These are phyloP conservation scores for Biscogniauxia mediterranea DNA, from an alignment of 2,329 filamentous ascomycete species.

Conservation along the genomic window DNA sequence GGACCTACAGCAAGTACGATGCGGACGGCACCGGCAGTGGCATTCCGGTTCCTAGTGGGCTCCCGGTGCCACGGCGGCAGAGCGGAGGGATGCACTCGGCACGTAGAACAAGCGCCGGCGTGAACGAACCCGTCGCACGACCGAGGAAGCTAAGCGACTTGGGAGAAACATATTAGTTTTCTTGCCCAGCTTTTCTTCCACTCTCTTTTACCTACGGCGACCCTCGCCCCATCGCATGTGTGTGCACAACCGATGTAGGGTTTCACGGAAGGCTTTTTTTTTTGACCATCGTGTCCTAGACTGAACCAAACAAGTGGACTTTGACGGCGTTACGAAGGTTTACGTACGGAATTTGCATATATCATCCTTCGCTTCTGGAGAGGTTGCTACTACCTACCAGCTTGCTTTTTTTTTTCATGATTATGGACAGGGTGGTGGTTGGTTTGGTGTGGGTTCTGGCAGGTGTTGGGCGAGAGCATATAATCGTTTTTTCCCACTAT, in stretches of 20 bases:
- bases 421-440: neutral
- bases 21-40: constrained; percentile 38
- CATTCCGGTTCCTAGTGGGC: constrained; percentile 45
- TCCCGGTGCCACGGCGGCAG: constrained; percentile 49
- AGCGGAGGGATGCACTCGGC: constrained; percentile 38
- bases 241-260: constrained; percentile 10
- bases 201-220: constrained; percentile 19
- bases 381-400: constrained; percentile 15
- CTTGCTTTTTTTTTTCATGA: constrained; percentile 8
- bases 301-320: constrained; percentile 22
- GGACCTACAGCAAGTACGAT: constrained; percentile 52
- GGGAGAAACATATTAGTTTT: constrained; percentile 52
- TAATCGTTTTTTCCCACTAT: constrained; percentile 2
- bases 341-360: constrained; percentile 30
- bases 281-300: constrained; percentile 15
- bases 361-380: no score
- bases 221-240: constrained; percentile 14
- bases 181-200: constrained; percentile 20
- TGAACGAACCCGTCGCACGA: constrained; percentile 28
- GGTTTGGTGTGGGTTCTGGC: neutral
- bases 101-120: constrained; percentile 41
- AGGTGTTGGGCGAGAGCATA: constrained; percentile 12
- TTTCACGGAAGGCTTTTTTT: constrained; percentile 11
- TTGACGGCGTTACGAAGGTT: constrained; percentile 30
- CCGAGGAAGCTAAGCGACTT: constrained; percentile 46